phyloP scores from a whole-genome alignment of 306 rosid genomes.

The Rubus idaeus region DNA sequence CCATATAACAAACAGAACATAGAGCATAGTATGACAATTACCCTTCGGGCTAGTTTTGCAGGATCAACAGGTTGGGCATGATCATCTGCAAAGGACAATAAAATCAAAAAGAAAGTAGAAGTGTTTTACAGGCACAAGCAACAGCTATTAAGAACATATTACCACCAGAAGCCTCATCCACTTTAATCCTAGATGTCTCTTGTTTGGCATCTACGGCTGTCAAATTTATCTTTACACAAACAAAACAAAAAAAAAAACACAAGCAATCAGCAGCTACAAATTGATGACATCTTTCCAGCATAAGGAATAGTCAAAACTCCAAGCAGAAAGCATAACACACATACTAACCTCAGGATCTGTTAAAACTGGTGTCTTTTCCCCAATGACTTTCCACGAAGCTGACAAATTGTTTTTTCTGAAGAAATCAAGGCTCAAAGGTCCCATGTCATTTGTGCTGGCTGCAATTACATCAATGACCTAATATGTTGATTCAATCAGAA shows the following conservation, averaged over 20 bases:
- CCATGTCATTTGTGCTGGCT: constrained; percentile 73
- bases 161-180: constrained; percentile 49
- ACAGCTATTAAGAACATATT: constrained; percentile 4
- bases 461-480: constrained; percentile 83
- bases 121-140: neutral
- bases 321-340: constrained; percentile 33
- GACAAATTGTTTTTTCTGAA: constrained; percentile 73
- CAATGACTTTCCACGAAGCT: constrained; percentile 70
- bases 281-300: neutral
- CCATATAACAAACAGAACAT: constrained; percentile 1
- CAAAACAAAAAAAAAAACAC: neutral
- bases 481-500: constrained; percentile 34
- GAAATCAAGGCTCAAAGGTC: constrained; percentile 78
- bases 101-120: constrained; percentile 14
- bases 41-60: constrained; percentile 63
- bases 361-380: constrained; percentile 42
- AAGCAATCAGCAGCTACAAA: constrained; percentile 13
- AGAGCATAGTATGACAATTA: constrained; percentile 39
- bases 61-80: constrained; percentile 37
- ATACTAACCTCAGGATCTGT: constrained; percentile 57
- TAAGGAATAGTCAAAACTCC: neutral
- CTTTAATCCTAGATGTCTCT: constrained; percentile 40
- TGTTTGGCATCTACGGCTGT: constrained; percentile 40
- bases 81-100: constrained; percentile 43
- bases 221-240: constrained; percentile 34